Base-by-base conservation (phyloP, 768 basidiomycete species). In the Suillus tomentosus region DNA sequence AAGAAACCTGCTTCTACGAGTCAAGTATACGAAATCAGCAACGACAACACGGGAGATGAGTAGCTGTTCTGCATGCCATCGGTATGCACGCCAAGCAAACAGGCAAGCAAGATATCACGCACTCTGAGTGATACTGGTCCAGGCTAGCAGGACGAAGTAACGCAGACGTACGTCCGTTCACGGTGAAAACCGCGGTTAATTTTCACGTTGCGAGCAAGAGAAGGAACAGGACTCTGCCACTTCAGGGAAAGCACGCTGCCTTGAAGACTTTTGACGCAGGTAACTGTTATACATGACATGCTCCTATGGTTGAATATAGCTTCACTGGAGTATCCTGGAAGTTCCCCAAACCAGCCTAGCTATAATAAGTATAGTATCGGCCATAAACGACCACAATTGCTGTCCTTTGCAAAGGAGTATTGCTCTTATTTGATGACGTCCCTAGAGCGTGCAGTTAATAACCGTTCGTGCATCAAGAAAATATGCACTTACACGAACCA, bases 1-100 rank as follows among this genome's bases (percentile, higher is more conserved):
- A 67, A 91, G 76, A 78, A 90, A 94, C 6, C 90, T 85, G 72
- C 95, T 93, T 8, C 93, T 91, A 39, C 92, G 85, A 37, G 84
- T 85, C 63, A 94, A 79, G 66, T 82, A 86, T 42, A 93, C 87
- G 2, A 27, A 27, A 27, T 27, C 27, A 27, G 27, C 27, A 27
- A 27, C 3, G 3, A 27, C 3, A 3, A 27, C 27, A 27, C 27
- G 3, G 3, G 27, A 27, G 27, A 27, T 27, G 27, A 27, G 27
- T 27, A 27, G 27, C 27, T 27, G 24, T 27, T 27, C 27, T 27
- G 27, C 27, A 27, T 27, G 27, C n/a, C n/a, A n/a, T n/a, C n/a
- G n/a, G n/a, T n/a, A n/a, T n/a, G n/a, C n/a, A n/a, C n/a, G n/a
- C 27, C 27, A 27, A 27, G 27, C 27, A 27, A 27, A 27, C 27